Percentiles rank a stretch among this genome's conserved stretches.
Conservation (phyloP, 306 rosid genomes). For the Clitoria ternatea region DNA sequence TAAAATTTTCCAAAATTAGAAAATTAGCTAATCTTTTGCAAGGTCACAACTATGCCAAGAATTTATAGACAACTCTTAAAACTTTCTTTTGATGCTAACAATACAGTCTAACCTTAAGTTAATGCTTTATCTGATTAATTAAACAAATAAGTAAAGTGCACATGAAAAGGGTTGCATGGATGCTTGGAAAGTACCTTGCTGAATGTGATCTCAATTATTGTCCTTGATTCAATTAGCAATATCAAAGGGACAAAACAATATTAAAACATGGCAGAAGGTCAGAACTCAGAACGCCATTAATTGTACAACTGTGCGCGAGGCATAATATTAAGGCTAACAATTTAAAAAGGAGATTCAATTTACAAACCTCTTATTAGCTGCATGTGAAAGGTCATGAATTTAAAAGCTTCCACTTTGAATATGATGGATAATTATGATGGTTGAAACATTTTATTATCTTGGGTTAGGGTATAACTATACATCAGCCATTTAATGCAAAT, state of each 20-base stretch:
- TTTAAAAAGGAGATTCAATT: background rate
- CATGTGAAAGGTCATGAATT: conserved; percentile 16
- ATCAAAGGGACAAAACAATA: background rate
- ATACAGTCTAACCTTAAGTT: background rate
- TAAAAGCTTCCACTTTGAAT: too few species aligned
- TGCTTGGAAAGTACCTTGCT: conserved; percentile 23
- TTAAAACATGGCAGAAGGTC: background rate
- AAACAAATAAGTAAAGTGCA: conserved; percentile 17
- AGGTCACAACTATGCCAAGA: conserved; percentile 21
- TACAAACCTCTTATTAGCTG: background rate
- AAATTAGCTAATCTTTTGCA: background rate
- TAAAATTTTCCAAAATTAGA: too few species aligned
- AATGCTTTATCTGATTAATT: background rate
- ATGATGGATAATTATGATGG: background rate
- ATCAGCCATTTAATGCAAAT: conserved; percentile 15
- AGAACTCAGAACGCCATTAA: conserved; percentile 27
- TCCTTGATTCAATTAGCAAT: conserved; percentile 18
- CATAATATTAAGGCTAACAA: background rate
- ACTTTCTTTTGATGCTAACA: too few species aligned
- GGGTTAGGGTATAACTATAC: background rate
- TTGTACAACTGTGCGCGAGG: conserved; percentile 18
- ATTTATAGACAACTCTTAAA: background rate
- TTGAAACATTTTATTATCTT: background rate
- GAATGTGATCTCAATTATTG: conserved; percentile 15
- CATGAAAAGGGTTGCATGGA: conserved; percentile 12